Percentiles rank a stretch among this genome's conserved stretches.
Evolutionary conservation across 371 early-diverging fungal genomes (phyloP).

Genomic region (Lichtheimia ornata): DNA sequence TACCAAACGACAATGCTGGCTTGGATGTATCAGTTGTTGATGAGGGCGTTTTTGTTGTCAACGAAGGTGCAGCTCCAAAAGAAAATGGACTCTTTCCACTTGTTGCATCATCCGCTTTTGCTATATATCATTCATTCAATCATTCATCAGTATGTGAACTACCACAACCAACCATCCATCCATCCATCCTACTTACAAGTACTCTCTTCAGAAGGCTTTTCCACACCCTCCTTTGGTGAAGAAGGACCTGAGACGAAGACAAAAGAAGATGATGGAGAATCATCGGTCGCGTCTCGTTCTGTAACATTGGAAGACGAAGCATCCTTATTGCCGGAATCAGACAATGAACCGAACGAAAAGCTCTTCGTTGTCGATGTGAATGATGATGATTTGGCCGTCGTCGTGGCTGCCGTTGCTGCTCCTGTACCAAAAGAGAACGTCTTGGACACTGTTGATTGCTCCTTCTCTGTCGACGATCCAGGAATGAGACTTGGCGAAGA

Average conservation of each 20-base stretch:
- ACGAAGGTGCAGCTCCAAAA: conserved; percentile 8
- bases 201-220: conserved; percentile 9
- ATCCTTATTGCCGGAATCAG: no score
- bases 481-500: no score
- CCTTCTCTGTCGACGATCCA: no score
- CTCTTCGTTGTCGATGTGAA: no score
- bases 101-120: neutral
- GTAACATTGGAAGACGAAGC: no score
- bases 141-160: neutral
- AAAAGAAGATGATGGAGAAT: no score
- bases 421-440: neutral
- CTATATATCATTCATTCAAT: neutral
- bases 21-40: no score
- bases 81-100: neutral
- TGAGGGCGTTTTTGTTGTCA: neutral
- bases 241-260: no score
- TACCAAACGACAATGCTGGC: conserved; percentile 2
- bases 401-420: neutral
- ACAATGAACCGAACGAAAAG: no score
- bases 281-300: no score
- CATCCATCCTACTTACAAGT: neutral
- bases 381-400: no score
- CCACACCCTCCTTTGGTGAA: neutral
- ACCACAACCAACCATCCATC: neutral
- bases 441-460: neutral